Evolutionary conservation across 441 rosid genomes (phyloP).

Genomic region (Pelargonium myrrhifolium): DNA sequence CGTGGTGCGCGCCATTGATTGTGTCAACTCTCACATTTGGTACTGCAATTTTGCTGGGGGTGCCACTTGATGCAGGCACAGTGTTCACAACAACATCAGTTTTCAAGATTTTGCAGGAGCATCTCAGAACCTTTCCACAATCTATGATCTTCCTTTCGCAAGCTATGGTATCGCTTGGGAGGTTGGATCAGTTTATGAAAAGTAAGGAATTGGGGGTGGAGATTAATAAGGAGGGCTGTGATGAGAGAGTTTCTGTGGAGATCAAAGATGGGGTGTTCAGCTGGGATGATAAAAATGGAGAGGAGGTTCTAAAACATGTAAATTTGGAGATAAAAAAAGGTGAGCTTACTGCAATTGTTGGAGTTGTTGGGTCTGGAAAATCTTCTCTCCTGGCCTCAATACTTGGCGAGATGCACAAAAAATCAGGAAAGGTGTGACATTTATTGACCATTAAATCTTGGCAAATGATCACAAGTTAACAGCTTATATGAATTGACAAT

Average conservation of each 20-base stretch:
- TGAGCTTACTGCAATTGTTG: conserved; percentile 70
- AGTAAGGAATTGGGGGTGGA: conserved; percentile 73
- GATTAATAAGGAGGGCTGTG: conserved; percentile 43
- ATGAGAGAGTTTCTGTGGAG: conserved; percentile 34
- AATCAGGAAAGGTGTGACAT: conserved; percentile 51
- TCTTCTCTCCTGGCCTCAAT: conserved; percentile 69
- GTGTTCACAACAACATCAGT: conserved; percentile 77
- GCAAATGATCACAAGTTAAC: not conserved
- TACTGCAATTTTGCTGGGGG: conserved; percentile 56
- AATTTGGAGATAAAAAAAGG: conserved; percentile 40
- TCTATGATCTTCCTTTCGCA: conserved; percentile 89
- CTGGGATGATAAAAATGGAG: conserved; percentile 52
- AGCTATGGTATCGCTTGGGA: conserved; percentile 77
- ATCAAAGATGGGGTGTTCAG: conserved; percentile 58
- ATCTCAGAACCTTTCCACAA: conserved; percentile 81
- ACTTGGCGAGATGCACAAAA: conserved; percentile 74
- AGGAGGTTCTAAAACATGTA: conserved; percentile 38
- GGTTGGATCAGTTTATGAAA: conserved; percentile 68
- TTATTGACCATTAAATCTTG: conserved; percentile 22
- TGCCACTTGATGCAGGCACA: conserved; percentile 71
- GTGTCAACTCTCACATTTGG: conserved; percentile 58
- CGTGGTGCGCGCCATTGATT: conserved; percentile 26
- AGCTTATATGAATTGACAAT: not conserved
- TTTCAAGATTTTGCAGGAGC: conserved; percentile 90
- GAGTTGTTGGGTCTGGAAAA: conserved; percentile 84